Base-by-base conservation (phyloP, 345 rosid genomes). In the Luvunga scandens region DNA sequence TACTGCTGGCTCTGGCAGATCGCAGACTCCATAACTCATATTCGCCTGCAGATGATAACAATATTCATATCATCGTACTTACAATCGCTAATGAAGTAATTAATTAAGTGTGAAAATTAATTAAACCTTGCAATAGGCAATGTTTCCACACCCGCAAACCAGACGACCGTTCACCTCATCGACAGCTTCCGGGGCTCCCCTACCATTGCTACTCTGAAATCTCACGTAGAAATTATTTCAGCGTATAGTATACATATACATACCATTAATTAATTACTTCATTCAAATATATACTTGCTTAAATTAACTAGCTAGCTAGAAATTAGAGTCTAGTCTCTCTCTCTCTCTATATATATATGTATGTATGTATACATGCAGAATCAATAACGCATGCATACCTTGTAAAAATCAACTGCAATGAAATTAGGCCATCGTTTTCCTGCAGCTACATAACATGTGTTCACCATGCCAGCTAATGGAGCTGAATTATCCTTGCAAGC, bases 341-440 rank as follows among this genome's bases (percentile, higher is more conserved):
- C 48, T 42, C 50, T 45, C 18, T 45, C 5, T 45, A 39, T 9
- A 39, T 39, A 39, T 9, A 39, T 2, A 45, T 3, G 13, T 3
- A 13, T 3, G 8, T 2, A 45, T 2, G 13, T 12, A 45, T 2
- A 12, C 50, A 12, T 18, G 56, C 22, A 4, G 18, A 4, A 53
- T 18, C 7, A 16, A 18, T 53, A 45, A 45, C 18, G 50, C 50
- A 13, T 45, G 50, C 50, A 45, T 87, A 96, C 99, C 95, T 88
- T 87, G 88, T 96, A 92, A 80, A 87, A 92, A 78, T 96, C 98
- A 18, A 91, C 97, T 3, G 99, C 91, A 19, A 96, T 88, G 98
- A 91, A 94, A 87, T 94, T 94, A 64, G 99, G 91, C 99, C 99
- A 94, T 9, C 97, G 88, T 34, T 92, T 86, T 19, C 92, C 97